phyloP scores from a whole-genome alignment of 2,329 filamentous ascomycete genomes.

The Penicillium verrucosum region DNA sequence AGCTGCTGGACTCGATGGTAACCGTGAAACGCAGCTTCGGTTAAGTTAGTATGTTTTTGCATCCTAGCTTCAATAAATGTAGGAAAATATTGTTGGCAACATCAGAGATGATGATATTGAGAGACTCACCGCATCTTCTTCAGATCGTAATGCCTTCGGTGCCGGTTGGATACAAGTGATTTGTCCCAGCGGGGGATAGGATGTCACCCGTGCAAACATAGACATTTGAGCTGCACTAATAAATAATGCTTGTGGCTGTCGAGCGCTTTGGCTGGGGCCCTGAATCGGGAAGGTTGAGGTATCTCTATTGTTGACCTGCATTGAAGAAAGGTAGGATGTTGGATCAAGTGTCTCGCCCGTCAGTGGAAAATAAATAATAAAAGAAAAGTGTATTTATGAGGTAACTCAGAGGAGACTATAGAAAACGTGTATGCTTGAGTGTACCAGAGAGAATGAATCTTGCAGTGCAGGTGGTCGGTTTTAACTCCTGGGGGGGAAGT shows the following conservation, averaged over 20 bases:
- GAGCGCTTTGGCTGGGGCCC: constrained; percentile 8
- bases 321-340: constrained; percentile 5
- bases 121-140: constrained; percentile 27
- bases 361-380: background rate
- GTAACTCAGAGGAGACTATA: background rate
- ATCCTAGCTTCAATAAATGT: background rate
- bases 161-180: constrained; percentile 58
- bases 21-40: constrained; percentile 61
- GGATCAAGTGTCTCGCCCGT: background rate
- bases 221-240: constrained; percentile 42
- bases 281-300: constrained; percentile 23
- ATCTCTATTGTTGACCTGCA: constrained; percentile 15
- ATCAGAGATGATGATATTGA: background rate
- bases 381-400: background rate
- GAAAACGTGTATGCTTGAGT: background rate
- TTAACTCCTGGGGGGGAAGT: background rate
- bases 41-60: background rate
- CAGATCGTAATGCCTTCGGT: constrained; percentile 25
- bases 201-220: constrained; percentile 55
- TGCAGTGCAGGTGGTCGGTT: constrained; percentile 6
- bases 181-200: constrained; percentile 72
- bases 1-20: constrained; percentile 63
- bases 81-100: background rate
- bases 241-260: constrained; percentile 32
- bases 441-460: background rate